Evolutionary conservation across 2,329 filamentous ascomycete species (phyloP).

Genomic region (Blastomyces parvus): DNA sequence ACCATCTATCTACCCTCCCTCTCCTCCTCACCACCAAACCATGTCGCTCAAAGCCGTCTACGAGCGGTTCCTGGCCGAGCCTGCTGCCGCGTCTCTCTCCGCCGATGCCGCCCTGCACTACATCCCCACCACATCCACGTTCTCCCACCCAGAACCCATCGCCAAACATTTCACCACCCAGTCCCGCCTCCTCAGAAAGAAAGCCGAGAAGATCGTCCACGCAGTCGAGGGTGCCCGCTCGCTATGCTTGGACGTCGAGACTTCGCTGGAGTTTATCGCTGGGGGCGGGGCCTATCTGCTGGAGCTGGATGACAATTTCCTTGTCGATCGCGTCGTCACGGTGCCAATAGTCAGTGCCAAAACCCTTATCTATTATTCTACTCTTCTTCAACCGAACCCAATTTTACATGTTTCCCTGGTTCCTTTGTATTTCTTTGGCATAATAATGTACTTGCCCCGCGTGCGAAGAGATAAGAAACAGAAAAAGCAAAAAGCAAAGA

Average conservation of each 20-base stretch:
- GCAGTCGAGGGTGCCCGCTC: conserved; percentile 61
- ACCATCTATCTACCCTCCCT: conserved; percentile 6
- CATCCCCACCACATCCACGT: conserved; percentile 72
- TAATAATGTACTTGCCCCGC: conserved; percentile 1
- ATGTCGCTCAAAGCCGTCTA: conserved; percentile 47
- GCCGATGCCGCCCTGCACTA: conserved; percentile 68
- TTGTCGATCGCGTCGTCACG: conserved; percentile 68
- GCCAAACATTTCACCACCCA: conserved; percentile 69
- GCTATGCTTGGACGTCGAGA: conserved; percentile 70
- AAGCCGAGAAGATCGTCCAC: conserved; percentile 65
- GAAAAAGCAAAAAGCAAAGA: not conserved
- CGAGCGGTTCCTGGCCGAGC: conserved; percentile 61
- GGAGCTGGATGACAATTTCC: conserved; percentile 85
- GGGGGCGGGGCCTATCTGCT: conserved; percentile 82
- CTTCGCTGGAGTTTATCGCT: conserved; percentile 67
- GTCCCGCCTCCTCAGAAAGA: conserved; percentile 69
- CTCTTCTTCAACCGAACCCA: no score
- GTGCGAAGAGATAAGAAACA: not conserved
- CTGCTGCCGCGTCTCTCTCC: conserved; percentile 54
- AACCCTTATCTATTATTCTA: no score
- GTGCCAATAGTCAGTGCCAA: conserved; percentile 62
- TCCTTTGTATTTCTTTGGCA: conserved; percentile 2
- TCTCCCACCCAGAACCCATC: conserved; percentile 63
- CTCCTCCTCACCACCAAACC: conserved; percentile 10
- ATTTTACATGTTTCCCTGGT: no score